Conservation (phyloP, 805 yeast genomes). For the Ogataea thermomethanolica region DNA sequence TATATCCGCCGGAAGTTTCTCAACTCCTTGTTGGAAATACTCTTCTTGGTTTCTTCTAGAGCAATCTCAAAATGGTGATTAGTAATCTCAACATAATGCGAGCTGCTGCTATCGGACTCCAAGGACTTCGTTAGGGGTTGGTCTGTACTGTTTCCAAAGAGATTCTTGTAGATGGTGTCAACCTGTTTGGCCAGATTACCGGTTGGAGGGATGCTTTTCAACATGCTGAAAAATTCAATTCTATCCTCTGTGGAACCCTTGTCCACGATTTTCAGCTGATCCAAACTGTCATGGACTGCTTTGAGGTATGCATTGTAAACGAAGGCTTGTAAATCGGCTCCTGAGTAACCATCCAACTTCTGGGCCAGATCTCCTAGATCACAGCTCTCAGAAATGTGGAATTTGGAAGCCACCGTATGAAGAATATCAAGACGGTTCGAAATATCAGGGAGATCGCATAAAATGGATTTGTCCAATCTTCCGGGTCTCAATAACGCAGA, state of each 20-base stretch:
- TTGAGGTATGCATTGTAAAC: slow-evolving; percentile 87
- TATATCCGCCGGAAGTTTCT: slow-evolving; percentile 62
- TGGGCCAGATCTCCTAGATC: slow-evolving; percentile 52
- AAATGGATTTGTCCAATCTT: slow-evolving; percentile 84
- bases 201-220: slow-evolving; percentile 10
- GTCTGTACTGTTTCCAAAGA: neutral
- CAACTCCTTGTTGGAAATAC: slow-evolving; percentile 74
- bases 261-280: slow-evolving; percentile 37
- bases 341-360: slow-evolving; percentile 74
- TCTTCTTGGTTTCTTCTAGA: slow-evolving; percentile 76
- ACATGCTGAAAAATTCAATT: slow-evolving; percentile 25
- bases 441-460: slow-evolving; percentile 80
- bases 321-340: slow-evolving; percentile 92
- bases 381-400: slow-evolving; percentile 54
- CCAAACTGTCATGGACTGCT: slow-evolving; percentile 73
- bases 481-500: slow-evolving; percentile 95
- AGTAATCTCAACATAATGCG: slow-evolving; percentile 42
- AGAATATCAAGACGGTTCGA: slow-evolving; percentile 75
- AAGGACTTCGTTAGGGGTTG: neutral
- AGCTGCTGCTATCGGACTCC: no score
- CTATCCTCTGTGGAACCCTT: slow-evolving; percentile 4
- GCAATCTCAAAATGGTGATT: slow-evolving; percentile 56
- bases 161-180: slow-evolving; percentile 20
- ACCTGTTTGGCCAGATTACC: slow-evolving; percentile 19
- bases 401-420: slow-evolving; percentile 53